Base-by-base conservation (phyloP, 2,329 filamentous ascomycete species). In the Plenodomus tracheiphilus region DNA sequence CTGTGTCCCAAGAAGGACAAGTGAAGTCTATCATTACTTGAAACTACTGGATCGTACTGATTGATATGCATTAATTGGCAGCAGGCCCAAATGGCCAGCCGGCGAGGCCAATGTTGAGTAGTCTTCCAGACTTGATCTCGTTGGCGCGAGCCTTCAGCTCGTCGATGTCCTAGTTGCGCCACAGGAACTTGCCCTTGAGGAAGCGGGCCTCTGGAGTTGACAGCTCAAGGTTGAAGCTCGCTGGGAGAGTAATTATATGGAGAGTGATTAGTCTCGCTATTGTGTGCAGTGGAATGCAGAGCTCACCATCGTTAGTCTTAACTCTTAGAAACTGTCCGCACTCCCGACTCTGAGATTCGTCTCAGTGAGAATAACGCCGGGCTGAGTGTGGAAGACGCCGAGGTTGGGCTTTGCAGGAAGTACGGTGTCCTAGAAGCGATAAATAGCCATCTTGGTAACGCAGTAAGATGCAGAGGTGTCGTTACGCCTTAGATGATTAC, bases 301-400 rank as follows among this genome's bases (percentile, higher is more conserved):
- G 2, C 36, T 46, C 18, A 46, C 43, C 37, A 40, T 46, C 37
- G 40, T 46, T 37, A 16, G 43, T 46, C 37, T 49, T 21, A 15
- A 42, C 22, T 38, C 13, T 16, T 39, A 41, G 39, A 39, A 43
- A 22, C 43, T 46, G 1, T 40, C 43, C 10, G 43, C 28, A 2
- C 43, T 37, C 3, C 43, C 43, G 2, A 46, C 43, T 11, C 4
- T 46, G 19, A 39, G 37, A 28, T 46, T 46, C 43, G 40, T 46
- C 28, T 46, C 44, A 13, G 39, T 46, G 6, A 46, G 39, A 3
- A 78, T 59, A 1, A 74, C 62, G 1, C 76, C 77, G 1, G 77
- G 76, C 7, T 79, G 76, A 2, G 76, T 57, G 39, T 63, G 65
- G 13, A 72, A 68, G n/a, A 77, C 61, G 13, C 68, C 61, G 0